These are phyloP conservation scores for Amylocystis lapponica DNA, from an alignment of 768 basidiomycete genomes.

Conservation along the genomic window DNA sequence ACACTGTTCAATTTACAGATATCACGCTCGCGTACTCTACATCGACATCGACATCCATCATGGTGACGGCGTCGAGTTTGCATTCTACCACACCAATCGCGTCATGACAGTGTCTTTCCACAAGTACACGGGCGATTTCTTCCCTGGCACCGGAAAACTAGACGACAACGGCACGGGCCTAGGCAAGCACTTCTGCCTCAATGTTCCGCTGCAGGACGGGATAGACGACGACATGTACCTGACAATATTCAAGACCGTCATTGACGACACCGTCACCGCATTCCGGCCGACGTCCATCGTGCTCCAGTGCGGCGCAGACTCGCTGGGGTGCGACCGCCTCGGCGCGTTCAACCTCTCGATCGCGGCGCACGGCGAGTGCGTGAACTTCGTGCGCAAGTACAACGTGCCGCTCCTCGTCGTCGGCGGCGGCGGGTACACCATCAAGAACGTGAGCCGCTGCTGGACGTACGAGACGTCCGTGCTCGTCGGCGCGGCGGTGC, in stretches of 20 bases:
- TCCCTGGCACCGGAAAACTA: conserved; percentile 94
- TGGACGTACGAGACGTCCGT: conserved; percentile 99
- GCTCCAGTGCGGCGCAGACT: conserved; percentile 95
- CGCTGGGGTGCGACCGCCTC: conserved; percentile 88
- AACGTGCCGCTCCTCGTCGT: conserved; percentile 86
- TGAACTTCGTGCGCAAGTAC: conserved; percentile 92
- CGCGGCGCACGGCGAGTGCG: conserved; percentile 96
- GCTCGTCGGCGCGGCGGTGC: conserved; percentile 75
- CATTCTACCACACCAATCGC: conserved; percentile 96
- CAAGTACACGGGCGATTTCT: conserved; percentile 98
- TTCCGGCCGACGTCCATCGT: conserved; percentile 91
- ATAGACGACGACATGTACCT: conserved; percentile 98
- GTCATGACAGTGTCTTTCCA: conserved; percentile 99
- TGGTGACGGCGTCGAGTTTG: conserved; percentile 96
- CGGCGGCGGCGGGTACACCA: conserved; percentile 95
- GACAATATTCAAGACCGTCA: conserved; percentile 91
- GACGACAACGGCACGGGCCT: conserved; percentile 86
- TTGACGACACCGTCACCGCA: conserved; percentile 86
- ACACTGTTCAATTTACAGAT: conserved; percentile 39
- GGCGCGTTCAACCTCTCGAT: conserved; percentile 98
- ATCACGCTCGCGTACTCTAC: conserved; percentile 91
- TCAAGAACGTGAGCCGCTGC: conserved; percentile 96
- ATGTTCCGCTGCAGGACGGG: conserved; percentile 92
- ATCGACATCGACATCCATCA: conserved; percentile 99
- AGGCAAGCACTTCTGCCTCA: conserved; percentile 93